A percentile compares a stretch with the other conserved stretches of the same genome.
These are phyloP conservation scores for Hydnomerulius pinastri DNA, from an alignment of 768 basidiomycete genomes.

Conservation along the genomic window DNA sequence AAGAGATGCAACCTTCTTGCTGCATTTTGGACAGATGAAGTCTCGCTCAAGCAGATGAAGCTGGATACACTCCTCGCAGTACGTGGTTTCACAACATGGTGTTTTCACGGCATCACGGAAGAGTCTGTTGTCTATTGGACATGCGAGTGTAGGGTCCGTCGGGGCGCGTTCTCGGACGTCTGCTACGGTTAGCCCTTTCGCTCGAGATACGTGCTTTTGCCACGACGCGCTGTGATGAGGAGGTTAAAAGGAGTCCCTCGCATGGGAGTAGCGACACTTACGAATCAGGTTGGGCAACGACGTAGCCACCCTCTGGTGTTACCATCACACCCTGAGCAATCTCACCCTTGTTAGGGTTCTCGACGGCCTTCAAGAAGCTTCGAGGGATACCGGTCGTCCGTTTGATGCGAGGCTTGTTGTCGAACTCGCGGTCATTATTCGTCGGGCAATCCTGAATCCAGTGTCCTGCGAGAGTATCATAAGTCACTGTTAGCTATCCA, in stretches of 20 bases:
- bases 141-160: slow-evolving; percentile 75
- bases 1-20: slow-evolving; percentile 82
- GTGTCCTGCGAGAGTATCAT: slow-evolving; percentile 62
- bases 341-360: slow-evolving; percentile 74
- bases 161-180: slow-evolving; percentile 89
- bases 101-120: slow-evolving; percentile 94
- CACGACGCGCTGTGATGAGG: slow-evolving; percentile 71
- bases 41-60: slow-evolving; percentile 92
- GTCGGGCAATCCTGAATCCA: slow-evolving; percentile 99
- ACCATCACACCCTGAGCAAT: slow-evolving; percentile 93
- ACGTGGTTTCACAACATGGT: slow-evolving; percentile 88
- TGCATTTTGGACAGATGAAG: slow-evolving; percentile 91
- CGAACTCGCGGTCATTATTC: slow-evolving; percentile 93
- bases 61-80: slow-evolving; percentile 98
- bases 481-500: slow-evolving; percentile 2
- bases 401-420: slow-evolving; percentile 93
- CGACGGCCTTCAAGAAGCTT: slow-evolving; percentile 95
- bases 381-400: slow-evolving; percentile 98
- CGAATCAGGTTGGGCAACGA: slow-evolving; percentile 96
- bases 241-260: background rate
- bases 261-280: slow-evolving; percentile 43
- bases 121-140: slow-evolving; percentile 91
- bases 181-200: slow-evolving; percentile 79
- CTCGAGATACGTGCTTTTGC: slow-evolving; percentile 85
- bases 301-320: slow-evolving; percentile 97